A percentile compares a stretch with the other conserved stretches of the same genome.
phyloP scores from a whole-genome alignment of 2,329 filamentous ascomycete species.

The Davidsoniella neocaledoniae region DNA sequence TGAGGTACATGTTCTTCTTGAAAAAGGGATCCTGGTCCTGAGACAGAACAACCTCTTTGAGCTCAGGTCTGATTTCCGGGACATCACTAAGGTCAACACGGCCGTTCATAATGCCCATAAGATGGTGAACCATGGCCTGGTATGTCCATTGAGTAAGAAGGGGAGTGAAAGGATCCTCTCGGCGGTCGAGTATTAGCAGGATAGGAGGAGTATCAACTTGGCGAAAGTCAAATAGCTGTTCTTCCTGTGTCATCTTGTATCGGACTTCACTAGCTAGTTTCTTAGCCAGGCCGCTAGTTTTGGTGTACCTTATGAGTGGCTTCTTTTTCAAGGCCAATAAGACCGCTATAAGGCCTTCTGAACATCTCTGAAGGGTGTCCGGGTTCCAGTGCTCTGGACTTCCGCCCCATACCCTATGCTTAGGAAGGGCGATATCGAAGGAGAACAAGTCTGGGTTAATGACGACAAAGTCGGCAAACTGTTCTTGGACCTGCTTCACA shows the following conservation, averaged over 20 bases:
- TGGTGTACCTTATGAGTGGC: constrained; percentile 82
- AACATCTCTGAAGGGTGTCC: constrained; percentile 69
- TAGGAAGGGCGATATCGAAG: constrained; percentile 54
- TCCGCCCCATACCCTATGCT: constrained; percentile 63
- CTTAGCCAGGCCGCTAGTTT: constrained; percentile 75
- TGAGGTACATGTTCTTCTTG: constrained; percentile 97
- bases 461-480: constrained; percentile 90
- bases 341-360: constrained; percentile 72
- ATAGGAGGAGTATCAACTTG: constrained; percentile 91
- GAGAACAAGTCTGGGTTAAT: constrained; percentile 90
- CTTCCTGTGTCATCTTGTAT: constrained; percentile 87
- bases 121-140: constrained; percentile 98
- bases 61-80: constrained; percentile 67
- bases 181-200: constrained; percentile 72
- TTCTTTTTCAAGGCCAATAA: constrained; percentile 90
- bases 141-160: constrained; percentile 97
- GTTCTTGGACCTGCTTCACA: constrained; percentile 82
- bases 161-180: constrained; percentile 89
- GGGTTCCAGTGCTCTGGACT: constrained; percentile 80
- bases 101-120: constrained; percentile 89
- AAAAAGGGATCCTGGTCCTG: constrained; percentile 98
- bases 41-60: constrained; percentile 86
- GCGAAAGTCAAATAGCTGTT: constrained; percentile 90
- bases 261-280: constrained; percentile 86
- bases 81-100: constrained; percentile 75